These are phyloP conservation scores for Fonsecaea pugnacius DNA, from an alignment of 2,329 filamentous ascomycete species.

Conservation along the genomic window DNA sequence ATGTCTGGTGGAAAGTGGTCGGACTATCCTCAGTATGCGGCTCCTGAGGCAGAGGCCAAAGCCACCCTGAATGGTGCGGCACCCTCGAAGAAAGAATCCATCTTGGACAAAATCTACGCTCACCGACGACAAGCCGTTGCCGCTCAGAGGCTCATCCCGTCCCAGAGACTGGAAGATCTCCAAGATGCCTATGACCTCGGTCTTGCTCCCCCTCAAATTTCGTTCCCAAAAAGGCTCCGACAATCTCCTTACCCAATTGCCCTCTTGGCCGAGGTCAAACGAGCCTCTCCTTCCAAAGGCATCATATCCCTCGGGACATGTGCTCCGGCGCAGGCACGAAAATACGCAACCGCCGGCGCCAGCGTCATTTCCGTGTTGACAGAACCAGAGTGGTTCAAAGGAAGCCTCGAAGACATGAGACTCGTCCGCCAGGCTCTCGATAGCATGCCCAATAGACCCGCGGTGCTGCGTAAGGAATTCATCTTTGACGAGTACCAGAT, in stretches of 20 bases:
- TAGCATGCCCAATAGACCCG: conserved; percentile 88
- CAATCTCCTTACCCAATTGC: conserved; percentile 86
- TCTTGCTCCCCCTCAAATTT: conserved; percentile 79
- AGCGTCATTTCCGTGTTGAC: conserved; percentile 99
- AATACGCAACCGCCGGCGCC: conserved; percentile 90
- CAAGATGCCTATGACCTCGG: conserved; percentile 85
- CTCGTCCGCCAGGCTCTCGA: conserved; percentile 86
- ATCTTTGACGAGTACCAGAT: conserved; percentile 99
- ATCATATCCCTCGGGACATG: conserved; percentile 86
- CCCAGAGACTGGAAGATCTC: conserved; percentile 78
- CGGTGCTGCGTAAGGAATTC: conserved; percentile 92
- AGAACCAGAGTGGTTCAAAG: conserved; percentile 99
- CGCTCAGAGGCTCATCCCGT: conserved; percentile 81
- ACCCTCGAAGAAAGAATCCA: conserved; percentile 72
- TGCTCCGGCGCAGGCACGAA: conserved; percentile 85
- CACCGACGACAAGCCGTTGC: conserved; percentile 76
- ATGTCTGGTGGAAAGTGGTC: conserved; percentile 88
- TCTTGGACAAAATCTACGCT: conserved; percentile 87
- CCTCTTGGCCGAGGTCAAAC: conserved; percentile 96
- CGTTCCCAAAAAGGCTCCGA: conserved; percentile 76
- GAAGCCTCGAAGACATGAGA: conserved; percentile 89
- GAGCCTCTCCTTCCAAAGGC: conserved; percentile 94
- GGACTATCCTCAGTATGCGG: conserved; percentile 37
- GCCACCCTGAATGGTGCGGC: conserved; percentile 33
- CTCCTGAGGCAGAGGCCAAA: conserved; percentile 34